Conservation (phyloP, 1,284 basidiomycete genomes). For the Malassezia yamatoensis region DNA sequence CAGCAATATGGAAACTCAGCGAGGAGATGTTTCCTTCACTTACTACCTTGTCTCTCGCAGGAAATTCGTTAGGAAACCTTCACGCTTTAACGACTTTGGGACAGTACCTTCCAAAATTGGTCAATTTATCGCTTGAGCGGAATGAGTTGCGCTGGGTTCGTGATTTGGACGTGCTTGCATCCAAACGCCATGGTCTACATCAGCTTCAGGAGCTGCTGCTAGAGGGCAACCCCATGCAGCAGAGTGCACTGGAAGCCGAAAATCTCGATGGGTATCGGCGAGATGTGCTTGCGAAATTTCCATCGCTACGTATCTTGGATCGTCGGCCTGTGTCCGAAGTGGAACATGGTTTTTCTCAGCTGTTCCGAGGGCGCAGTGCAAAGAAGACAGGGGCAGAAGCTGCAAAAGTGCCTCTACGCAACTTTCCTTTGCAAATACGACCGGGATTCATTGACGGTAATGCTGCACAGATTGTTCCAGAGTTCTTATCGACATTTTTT, state of each 20-base stretch:
- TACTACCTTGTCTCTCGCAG: constrained; percentile 33
- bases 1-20: constrained; percentile 80
- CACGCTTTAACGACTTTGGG: constrained; percentile 19
- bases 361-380: constrained; percentile 50
- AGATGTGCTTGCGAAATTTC: constrained; percentile 28
- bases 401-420: constrained; percentile 42
- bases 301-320: constrained; percentile 50
- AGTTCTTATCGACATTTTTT: constrained; percentile 66
- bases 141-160: constrained; percentile 46
- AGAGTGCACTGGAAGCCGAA: constrained; percentile 58
- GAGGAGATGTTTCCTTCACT: constrained; percentile 54
- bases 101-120: constrained; percentile 52
- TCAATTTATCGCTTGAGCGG: constrained; percentile 64
- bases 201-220: constrained; percentile 60
- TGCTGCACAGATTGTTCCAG: constrained; percentile 57
- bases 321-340: constrained; percentile 59
- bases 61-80: constrained; percentile 39
- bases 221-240: constrained; percentile 67
- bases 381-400: constrained; percentile 29
- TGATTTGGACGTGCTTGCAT: constrained; percentile 30
- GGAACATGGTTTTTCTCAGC: constrained; percentile 61
- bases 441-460: constrained; percentile 65
- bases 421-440: constrained; percentile 63
- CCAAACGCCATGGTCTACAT: constrained; percentile 20
- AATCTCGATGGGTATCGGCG: constrained; percentile 54